These are phyloP conservation scores for Fragilaria radians DNA, from an alignment of 108 stramenopile species.

Conservation along the genomic window DNA sequence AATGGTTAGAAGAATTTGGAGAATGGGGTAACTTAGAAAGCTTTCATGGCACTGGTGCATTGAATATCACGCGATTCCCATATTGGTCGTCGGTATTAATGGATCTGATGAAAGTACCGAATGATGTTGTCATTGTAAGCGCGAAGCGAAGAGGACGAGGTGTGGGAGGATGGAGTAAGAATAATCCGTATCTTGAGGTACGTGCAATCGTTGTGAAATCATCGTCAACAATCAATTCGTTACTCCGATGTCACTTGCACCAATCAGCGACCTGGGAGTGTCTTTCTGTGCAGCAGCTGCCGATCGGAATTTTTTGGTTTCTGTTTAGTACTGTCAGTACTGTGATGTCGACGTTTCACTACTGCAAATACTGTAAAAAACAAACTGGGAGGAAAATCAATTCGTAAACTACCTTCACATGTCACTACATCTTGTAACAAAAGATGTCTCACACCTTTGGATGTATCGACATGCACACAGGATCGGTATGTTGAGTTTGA, in stretches of 20 bases:
- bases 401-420: no score
- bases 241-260: no score
- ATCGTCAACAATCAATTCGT: neutral
- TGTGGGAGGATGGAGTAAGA: constrained; percentile 51
- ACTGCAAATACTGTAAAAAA: no score
- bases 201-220: constrained; percentile 5
- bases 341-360: no score
- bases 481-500: constrained; percentile 47
- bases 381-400: neutral
- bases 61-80: constrained; percentile 50
- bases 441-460: no score
- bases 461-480: constrained; percentile 11
- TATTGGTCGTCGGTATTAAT: constrained; percentile 62
- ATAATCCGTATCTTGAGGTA: constrained; percentile 37
- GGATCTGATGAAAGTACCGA: constrained; percentile 44
- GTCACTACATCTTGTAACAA: no score
- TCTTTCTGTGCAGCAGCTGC: no score
- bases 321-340: no score
- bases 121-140: constrained; percentile 32
- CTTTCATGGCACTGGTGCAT: constrained; percentile 76
- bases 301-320: no score
- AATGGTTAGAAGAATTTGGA: constrained; percentile 42
- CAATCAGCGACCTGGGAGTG: no score
- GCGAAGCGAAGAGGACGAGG: constrained; percentile 12
- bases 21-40: constrained; percentile 14